Base-by-base conservation (phyloP, 371 early-diverging fungal genomes). In the Amoeboradix gromovi region DNA sequence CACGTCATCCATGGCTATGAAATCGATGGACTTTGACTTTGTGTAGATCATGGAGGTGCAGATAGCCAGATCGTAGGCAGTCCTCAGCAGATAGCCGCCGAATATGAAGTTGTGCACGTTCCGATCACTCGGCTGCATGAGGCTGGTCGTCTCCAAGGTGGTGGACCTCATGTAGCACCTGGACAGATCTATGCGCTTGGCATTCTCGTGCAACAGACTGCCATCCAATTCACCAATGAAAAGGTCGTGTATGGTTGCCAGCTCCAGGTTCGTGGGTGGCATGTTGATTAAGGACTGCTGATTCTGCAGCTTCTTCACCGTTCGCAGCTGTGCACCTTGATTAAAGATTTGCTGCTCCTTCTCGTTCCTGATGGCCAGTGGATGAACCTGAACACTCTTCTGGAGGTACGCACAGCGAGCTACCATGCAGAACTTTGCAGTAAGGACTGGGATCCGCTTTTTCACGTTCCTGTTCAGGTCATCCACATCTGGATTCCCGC, bases 31-130 rank as follows among this genome's bases (percentile, higher is more conserved):
- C 1, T 80, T 78, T 1, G 78, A 73, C 17, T 80, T 78, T 30
- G 81, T 76, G 68, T 82, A 87, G 5, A 87, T 73, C 0, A 81
- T 77, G 0, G 84, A 88, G 31, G 85, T 84, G 28, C 86, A 79
- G 76, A 81, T 86, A 0, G 87, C 90, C 0, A 94, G 80, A 72
- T 80, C 79, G 67, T 68, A 79, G 0, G 79, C 81, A 1, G 74
- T 73, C 2, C 77, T 75, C 76, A 81, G 75, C 29, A 78, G 74
- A 70, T 72, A 78, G 0, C 79, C 80, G 70, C 94, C 94, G 82
- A 94, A 94, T 66, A 94, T 87, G 74, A 85, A 87, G 72, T 87
- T 83, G 74, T 94, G 91, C 31, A 94, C 84, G 71, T 94, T 94
- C 66, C 92, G 84, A 68, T 90, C 86, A 70, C 76, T 70, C 0